Evolutionary conservation across 2,329 filamentous ascomycete species (phyloP), one percentile per base, ranked within the genome.

Genomic region (Neofusicoccum ribis): DNA sequence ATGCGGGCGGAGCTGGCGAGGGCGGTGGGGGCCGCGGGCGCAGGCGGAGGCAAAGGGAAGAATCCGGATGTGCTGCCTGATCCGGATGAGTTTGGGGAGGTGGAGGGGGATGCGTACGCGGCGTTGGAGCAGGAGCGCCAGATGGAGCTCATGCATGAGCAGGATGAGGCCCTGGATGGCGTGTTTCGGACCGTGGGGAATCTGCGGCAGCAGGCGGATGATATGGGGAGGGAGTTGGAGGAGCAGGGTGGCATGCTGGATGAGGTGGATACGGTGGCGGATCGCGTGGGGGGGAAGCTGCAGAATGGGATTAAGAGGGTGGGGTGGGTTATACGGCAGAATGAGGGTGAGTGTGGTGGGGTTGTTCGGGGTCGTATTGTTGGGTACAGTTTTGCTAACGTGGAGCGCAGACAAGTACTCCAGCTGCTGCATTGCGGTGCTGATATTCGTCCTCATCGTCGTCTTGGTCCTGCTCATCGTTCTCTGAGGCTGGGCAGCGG

Each of bases 171-270:
- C 72, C 84, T 99, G 1, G 94, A 98, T 75, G 91, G 91, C 15
- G 94, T 99, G 52, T 97, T 96, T 75, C 87, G 89, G 70, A 98
- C 94, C 0, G 95, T 99, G 27, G 94, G 93, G 2, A 97, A 93
- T 75, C 80, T 99, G 74, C 84, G 94, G 64, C 85, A 90, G 74
- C 95, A 98, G 83, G 96, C 95, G 1, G 89, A 96, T 78, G 91
- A 93, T 71, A 99, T 99, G 94, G 94, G 95, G 1, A 84, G 94
- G 65, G 95, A 99, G 81, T 83, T 99, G 51, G 96, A 97, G 79
- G 95, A 99, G 81, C 95, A 99, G 83, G 86, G 85, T 23, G 91
- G 93, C 77, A 90, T 98, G 86, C 83, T 99, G 65, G 89, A 95
- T 68, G 89, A 91, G 61, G 90, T 96, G 46, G 94, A 98, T 78